phyloP scores from a whole-genome alignment of 257 asterid species.

The Solanum pinnatisectum region DNA sequence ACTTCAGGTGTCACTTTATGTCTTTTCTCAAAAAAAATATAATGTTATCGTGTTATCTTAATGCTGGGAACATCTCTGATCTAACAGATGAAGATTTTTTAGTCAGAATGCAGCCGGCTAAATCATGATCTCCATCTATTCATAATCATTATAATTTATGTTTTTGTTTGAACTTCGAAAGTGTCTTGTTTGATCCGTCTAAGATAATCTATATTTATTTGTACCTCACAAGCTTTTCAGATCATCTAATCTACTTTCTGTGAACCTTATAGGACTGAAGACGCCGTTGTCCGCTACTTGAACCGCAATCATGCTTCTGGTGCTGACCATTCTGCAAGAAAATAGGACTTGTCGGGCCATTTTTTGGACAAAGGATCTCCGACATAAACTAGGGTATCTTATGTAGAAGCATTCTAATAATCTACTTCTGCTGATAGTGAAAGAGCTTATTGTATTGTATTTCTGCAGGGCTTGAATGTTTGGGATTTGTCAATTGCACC shows the following conservation, averaged over 20 bases:
- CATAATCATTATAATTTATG: neutral
- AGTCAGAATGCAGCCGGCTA: neutral
- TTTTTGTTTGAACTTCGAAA: neutral
- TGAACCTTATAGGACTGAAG: constrained; percentile 45
- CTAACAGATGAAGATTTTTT: neutral
- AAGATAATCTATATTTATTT: neutral
- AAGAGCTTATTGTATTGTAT: neutral
- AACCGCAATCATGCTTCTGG: constrained; percentile 54
- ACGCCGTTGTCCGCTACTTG: constrained; percentile 62
- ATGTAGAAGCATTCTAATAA: neutral
- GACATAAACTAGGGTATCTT: neutral
- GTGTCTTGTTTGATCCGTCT: neutral
- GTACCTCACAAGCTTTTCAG: neutral
- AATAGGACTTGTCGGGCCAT: neutral
- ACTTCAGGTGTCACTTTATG: neutral
- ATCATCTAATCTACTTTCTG: neutral
- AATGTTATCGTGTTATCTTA: neutral
- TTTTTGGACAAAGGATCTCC: neutral
- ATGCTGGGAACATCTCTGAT: neutral
- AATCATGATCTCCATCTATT: neutral
- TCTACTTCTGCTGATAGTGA: neutral
- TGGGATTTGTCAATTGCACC: neutral
- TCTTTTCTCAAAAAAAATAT: neutral
- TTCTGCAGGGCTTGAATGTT: neutral
- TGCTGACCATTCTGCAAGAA: neutral